Evolutionary conservation across 2,329 filamentous ascomycete species (phyloP), one percentile per base, ranked within the genome.

Genomic region (Pseudogymnoascus sp.): DNA sequence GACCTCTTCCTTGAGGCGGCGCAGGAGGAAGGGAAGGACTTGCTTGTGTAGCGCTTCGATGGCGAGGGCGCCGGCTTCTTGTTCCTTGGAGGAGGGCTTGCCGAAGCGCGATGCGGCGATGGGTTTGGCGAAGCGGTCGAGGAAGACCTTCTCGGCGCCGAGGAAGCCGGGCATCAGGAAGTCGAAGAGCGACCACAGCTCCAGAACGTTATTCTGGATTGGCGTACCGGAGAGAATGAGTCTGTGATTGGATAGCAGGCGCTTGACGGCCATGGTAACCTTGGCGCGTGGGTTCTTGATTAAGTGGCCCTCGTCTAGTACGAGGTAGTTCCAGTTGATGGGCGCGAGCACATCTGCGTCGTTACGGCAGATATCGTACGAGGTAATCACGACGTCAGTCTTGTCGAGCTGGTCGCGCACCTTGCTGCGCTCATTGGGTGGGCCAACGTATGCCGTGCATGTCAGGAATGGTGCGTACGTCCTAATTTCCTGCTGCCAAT

Each of bases 271-370:
- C 65, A 92, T 83, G 0, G 91, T 95, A 65, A 95, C 94, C 78
- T 99, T 99, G 1, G 95, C 92, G 73, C 94, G 95, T 3, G 94
- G 92, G 73, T 99, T 99, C 80, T 99, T 99, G 81, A 99, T 99
- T 66, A 99, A 78, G 77, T 99, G 94, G 1, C 95, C 94, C 77
- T 99, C 94, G 71, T 99, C 94, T 6, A 99, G 84, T 3, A 99
- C 92, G 63, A 94, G 90, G 72, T 99, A 99, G 73, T 99, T 99
- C 92, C 93, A 99, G 68, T 84, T 94, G 71, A 94, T 85, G 62
- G 90, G 85, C 52, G 85, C 84, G 35, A 99, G 82, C 4, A 93
- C 75, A 7, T 97, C 92, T n/a, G 88, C 85, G 71, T 99, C 94
- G 68, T 99, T 99, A 61, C 95, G 87, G 73, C 93, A 97, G 59